A percentile compares a stretch with the other conserved stretches of the same genome.
These are phyloP conservation scores for Stentor roeselii DNA, from an alignment of 73 alveolate genomes.

Conservation along the genomic window DNA sequence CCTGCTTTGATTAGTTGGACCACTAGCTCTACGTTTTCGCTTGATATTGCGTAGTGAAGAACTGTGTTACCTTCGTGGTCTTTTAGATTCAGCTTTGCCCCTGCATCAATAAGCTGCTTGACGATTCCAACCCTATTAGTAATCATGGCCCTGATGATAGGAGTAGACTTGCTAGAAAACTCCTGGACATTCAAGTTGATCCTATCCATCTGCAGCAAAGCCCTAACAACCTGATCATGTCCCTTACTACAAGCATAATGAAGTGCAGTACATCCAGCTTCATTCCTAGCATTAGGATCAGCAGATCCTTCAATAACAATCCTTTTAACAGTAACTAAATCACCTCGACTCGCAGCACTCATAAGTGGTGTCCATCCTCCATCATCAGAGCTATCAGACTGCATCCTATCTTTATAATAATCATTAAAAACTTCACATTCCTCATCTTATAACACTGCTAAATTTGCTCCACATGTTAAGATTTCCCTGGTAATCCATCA, in stretches of 20 bases:
- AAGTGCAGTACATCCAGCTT: neutral
- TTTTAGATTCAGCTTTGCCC: slow-evolving; percentile 10
- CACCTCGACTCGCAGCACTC: slow-evolving; percentile 7
- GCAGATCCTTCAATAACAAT: neutral
- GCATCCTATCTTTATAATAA: no score
- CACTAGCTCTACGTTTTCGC: neutral
- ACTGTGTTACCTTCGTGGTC: slow-evolving; percentile 12
- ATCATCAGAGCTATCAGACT: neutral
- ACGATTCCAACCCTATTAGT: neutral
- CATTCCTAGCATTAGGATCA: neutral
- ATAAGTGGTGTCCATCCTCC: slow-evolving; percentile 30
- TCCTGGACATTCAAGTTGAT: slow-evolving; percentile 4
- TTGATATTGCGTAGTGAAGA: neutral
- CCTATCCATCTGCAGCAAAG: slow-evolving; percentile 1
- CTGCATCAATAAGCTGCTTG: neutral
- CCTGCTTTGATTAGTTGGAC: neutral
- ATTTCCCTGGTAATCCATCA: neutral
- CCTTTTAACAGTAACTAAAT: neutral
- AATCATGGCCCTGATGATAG: slow-evolving; percentile 13
- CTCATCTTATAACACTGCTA: no score
- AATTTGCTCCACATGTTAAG: slow-evolving; percentile 20
- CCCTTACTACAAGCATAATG: slow-evolving; percentile 24
- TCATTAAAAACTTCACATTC: no score
- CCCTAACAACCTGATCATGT: neutral
- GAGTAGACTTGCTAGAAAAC: neutral